Conservation (phyloP, 2,329 filamentous ascomycete species). For the Diaporthe sp. region DNA sequence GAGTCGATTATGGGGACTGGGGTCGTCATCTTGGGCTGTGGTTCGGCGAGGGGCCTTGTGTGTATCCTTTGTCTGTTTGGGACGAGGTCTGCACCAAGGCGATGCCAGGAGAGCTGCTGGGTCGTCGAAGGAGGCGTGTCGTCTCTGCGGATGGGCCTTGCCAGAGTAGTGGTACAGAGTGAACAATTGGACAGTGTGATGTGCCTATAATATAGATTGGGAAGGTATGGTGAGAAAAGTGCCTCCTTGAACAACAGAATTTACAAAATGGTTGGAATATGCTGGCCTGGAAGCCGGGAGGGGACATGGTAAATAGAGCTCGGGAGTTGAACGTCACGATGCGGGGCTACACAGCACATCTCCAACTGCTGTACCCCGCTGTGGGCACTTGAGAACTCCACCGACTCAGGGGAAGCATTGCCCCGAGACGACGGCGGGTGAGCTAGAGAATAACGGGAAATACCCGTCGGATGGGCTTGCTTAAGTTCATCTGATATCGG, state of each 20-base stretch:
- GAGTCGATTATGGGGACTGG: slow-evolving; percentile 80
- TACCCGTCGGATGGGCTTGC: neutral
- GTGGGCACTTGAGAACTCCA: slow-evolving; percentile 16
- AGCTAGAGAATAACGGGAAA: neutral
- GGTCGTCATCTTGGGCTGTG: slow-evolving; percentile 28
- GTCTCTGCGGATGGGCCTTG: neutral
- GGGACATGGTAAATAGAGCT: neutral
- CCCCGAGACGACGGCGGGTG: neutral
- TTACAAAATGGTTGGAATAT: neutral
- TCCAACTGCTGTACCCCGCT: slow-evolving; percentile 27
- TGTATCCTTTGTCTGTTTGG: neutral
- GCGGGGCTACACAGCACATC: slow-evolving; percentile 16
- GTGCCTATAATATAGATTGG: neutral
- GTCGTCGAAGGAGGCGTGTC: too few species aligned
- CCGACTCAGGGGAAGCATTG: slow-evolving; percentile 29
- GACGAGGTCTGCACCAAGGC: neutral
- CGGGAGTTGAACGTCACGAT: slow-evolving; percentile 21
- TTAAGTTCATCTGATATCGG: slow-evolving; percentile 13
- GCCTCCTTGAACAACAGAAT: neutral
- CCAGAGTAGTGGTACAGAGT: neutral
- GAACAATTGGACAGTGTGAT: neutral
- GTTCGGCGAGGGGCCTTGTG: neutral
- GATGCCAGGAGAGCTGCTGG: neutral
- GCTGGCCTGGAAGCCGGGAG: neutral
- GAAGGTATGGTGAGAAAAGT: too few species aligned